These are phyloP conservation scores for Pterocarpus santalinus DNA, from an alignment of 306 rosid species.

Conservation along the genomic window DNA sequence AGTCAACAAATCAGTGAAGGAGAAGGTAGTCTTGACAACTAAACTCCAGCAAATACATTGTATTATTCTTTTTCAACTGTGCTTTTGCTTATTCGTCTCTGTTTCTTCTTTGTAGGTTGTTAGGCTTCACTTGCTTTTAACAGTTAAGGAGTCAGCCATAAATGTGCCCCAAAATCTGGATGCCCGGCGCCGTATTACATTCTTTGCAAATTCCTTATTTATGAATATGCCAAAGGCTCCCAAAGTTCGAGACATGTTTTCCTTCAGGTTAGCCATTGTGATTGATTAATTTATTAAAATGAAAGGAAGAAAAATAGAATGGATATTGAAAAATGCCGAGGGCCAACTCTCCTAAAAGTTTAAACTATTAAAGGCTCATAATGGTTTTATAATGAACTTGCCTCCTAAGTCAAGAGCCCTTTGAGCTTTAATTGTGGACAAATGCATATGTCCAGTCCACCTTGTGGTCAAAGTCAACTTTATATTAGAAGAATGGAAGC, in stretches of 20 bases:
- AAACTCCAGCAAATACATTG: background rate
- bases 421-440: slow-evolving; percentile 14
- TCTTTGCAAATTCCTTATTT: slow-evolving; percentile 96
- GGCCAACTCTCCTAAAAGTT: background rate
- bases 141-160: slow-evolving; percentile 95
- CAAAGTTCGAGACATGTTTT: slow-evolving; percentile 86
- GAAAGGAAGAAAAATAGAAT: background rate
- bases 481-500: background rate
- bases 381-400: background rate
- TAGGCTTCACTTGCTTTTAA: slow-evolving; percentile 92
- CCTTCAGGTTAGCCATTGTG: slow-evolving; percentile 80
- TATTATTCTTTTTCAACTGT: slow-evolving; percentile 33
- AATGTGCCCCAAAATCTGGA: slow-evolving; percentile 96
- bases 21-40: slow-evolving; percentile 67
- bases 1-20: slow-evolving; percentile 59
- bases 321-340: slow-evolving; percentile 19
- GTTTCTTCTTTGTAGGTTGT: slow-evolving; percentile 66
- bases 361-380: background rate
- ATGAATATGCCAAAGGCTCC: slow-evolving; percentile 98
- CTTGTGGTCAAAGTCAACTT: slow-evolving; percentile 13
- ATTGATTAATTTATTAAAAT: slow-evolving; percentile 16
- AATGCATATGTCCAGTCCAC: slow-evolving; percentile 1
- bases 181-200: slow-evolving; percentile 98
- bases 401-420: background rate
- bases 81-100: slow-evolving; percentile 45